Evolutionary conservation across 306 rosid genomes (phyloP), one percentile per base, ranked within the genome.

Genomic region (Neltuma alba): DNA sequence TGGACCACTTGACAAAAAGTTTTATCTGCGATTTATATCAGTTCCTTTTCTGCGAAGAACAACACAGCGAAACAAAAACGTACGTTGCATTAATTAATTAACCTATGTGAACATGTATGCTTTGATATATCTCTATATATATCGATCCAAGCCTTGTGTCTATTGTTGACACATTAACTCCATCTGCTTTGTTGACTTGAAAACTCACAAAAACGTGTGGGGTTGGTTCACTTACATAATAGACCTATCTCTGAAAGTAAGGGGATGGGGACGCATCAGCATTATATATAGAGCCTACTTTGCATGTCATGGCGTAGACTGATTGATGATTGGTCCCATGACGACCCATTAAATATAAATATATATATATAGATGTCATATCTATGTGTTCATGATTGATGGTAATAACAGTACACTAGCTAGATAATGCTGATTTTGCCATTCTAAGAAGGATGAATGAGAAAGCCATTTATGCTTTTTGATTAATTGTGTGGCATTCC

Each of bases 401-500:
- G 9, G 61, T 10, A 57, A 12, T 25, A 4, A 15, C 63, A 57
- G 33, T 11, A 23, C 63, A 57, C 63, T 11, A 23, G 63, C 63
- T 21, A 57, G 31, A 4, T 37, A 38, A 37, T 38, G 73, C 54
- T 21, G 23, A 68, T 30, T 12, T 28, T 41, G 54, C 73, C 54
- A 40, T 1, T 12, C 15, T 66, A 21, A 4, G 12, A 68, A 40
- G 15, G 73, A 44, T 40, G 16, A 41, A 62, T 63, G 58, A 63
- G 78, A 50, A 76, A 36, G 47, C 23, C 64, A 70, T 69, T 75
- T 47, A 44, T 54, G 72, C 30, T 67, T 47, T 81, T 81, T 81
- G 47, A 61, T 66, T 41, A 67, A 41, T 80, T 74, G 80, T 74
- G 80, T 84, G 82, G 80, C 48, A 7, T n/a, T 58, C 65, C 58